Evolutionary conservation across 2,329 filamentous ascomycete species (phyloP), one percentile per base, ranked within the genome.

Genomic region (Davidsoniella australis): DNA sequence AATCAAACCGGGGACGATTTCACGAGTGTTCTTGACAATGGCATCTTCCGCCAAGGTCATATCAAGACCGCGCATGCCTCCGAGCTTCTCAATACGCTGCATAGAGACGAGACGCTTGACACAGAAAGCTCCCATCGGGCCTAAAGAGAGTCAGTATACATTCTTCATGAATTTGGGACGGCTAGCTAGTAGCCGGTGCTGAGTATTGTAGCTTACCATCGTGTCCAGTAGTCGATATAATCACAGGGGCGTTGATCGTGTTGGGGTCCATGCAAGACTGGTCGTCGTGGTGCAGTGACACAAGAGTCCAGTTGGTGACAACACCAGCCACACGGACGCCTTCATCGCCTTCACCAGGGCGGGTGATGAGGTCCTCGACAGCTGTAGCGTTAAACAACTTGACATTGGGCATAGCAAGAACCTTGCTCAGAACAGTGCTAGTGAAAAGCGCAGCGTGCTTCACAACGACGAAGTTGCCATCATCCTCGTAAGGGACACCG

Each of bases 211-310:
- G 39, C 49, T 36, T n/a, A 52, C 51, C 88, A 56, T 95, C 87
- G 59, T 95, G 87, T 46, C 87, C 88, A 0, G 87, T 94, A 20
- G 87, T 94, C 51, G 80, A 86, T 68, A 95, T 83, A 60, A 94
- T 71, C 52, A 94, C 65, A 1, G 87, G 86, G 0, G 86, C 85
- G 62, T 94, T 94, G 75, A 94, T 94, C 59, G 87, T 94, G 76
- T 91, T 94, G 57, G 87, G 87, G 64, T 94, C 88, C 87, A 94
- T 94, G 80, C 87, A 94, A 54, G 78, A 84, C 69, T 94, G 86
- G 63, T 89, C 83, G 61, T 87, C 82, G 64, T 88, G 83, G 64
- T 88, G 82, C 72, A 89, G 83, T 41, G 80, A 77, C 45, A 94
- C 87, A 23, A 94, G 74, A 1, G 87, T 94, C 87, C 87, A 95